phyloP scores from a whole-genome alignment of 495 filamentous ascomycete species.

The Podospora sp. region DNA sequence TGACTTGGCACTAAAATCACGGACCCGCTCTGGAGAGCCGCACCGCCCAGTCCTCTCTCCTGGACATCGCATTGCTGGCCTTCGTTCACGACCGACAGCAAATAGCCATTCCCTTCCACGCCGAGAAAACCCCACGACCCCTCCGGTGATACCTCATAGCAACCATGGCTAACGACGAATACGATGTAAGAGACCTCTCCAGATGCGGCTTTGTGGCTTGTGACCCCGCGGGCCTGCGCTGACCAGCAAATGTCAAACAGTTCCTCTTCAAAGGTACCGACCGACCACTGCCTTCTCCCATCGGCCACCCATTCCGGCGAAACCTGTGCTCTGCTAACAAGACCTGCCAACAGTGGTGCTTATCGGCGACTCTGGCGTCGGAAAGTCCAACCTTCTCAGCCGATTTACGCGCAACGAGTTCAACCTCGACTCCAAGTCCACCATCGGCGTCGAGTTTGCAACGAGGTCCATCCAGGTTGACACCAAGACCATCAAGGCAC shows the following conservation, averaged over 20 bases:
- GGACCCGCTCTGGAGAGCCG: slow-evolving; percentile 35
- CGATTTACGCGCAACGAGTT: slow-evolving; percentile 99
- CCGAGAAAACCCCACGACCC: slow-evolving; percentile 20
- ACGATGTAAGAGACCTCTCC: slow-evolving; percentile 76
- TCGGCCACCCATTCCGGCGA: slow-evolving; percentile 16
- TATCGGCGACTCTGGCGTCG: slow-evolving; percentile 98
- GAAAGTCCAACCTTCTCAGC: slow-evolving; percentile 99
- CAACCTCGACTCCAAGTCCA: slow-evolving; percentile 99
- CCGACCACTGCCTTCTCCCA: slow-evolving; percentile 19
- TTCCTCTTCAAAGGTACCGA: slow-evolving; percentile 97
- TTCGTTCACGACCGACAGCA: slow-evolving; percentile 31
- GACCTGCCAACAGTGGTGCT: slow-evolving; percentile 73
- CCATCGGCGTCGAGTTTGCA: slow-evolving; percentile 99
- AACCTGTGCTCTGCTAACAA: slow-evolving; percentile 36
- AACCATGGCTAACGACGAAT: slow-evolving; percentile 99
- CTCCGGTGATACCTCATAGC: slow-evolving; percentile 27
- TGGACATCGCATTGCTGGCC: slow-evolving; percentile 32
- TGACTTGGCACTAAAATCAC: slow-evolving; percentile 27
- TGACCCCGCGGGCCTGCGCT: slow-evolving; percentile 34
- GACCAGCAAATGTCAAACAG: slow-evolving; percentile 53
- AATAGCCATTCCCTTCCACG: slow-evolving; percentile 27
- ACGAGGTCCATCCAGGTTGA: slow-evolving; percentile 99
- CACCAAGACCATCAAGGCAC: slow-evolving; percentile 99
- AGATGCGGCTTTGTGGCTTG: not conserved
- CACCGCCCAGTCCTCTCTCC: slow-evolving; percentile 35